Conservation (phyloP, 2,329 filamentous ascomycete species). For the Myriosclerotinia curreyana region DNA sequence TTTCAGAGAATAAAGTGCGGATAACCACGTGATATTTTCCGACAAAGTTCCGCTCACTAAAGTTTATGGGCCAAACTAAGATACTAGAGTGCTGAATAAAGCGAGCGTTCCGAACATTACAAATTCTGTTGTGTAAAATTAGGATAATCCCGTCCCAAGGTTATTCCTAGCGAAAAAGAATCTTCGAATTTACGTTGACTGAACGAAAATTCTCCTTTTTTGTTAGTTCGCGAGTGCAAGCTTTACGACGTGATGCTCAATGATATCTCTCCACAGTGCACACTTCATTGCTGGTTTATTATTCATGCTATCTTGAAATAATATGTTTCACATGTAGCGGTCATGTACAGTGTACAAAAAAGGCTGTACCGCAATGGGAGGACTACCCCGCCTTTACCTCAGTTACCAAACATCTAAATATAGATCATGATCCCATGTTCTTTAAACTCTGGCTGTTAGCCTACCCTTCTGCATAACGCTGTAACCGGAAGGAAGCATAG, state of each 20-base stretch:
- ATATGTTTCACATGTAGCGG: background rate
- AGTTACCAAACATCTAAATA: background rate
- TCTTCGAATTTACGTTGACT: background rate
- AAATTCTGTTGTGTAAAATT: background rate
- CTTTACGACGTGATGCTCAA: background rate
- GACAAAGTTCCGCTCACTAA: background rate
- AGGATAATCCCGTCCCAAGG: background rate
- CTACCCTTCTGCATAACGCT: background rate
- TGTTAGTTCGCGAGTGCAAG: background rate
- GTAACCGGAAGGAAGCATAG: background rate
- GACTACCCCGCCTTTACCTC: conserved; percentile 3
- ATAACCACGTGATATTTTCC: background rate
- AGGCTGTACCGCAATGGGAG: background rate
- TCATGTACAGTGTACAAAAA: background rate
- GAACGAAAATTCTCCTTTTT: background rate
- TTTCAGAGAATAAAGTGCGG: background rate
- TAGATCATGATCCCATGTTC: conserved; percentile 4
- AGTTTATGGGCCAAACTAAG: background rate
- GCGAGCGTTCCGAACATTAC: background rate
- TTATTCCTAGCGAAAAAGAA: background rate
- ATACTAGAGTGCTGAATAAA: background rate
- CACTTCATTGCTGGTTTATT: background rate
- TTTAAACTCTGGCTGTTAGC: background rate
- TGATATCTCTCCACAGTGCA: background rate
- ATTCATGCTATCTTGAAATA: background rate